Percentiles rank a stretch among this genome's conserved stretches.
phyloP scores from a whole-genome alignment of 805 yeast genomes.

The Millerozyma miso region DNA sequence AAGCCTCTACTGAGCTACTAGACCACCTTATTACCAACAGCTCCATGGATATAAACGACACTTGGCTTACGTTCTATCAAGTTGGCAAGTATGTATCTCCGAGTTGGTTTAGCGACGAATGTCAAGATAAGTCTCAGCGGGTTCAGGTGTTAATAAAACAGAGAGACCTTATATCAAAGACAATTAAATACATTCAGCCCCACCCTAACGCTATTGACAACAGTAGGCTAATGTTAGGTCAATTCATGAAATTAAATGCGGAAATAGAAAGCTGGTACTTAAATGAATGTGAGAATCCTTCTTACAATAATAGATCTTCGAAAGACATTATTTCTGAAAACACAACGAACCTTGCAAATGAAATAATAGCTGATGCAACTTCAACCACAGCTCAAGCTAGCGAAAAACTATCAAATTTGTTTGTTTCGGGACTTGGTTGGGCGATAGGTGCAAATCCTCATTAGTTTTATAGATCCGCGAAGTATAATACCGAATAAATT shows the following conservation, averaged over 20 bases:
- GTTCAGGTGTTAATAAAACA: conserved; percentile 42
- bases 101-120: conserved; percentile 18
- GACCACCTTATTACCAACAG: conserved; percentile 15
- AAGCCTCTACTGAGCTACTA: conserved; percentile 36
- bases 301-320: conserved; percentile 7
- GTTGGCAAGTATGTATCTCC: conserved; percentile 51
- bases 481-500: neutral
- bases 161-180: conserved; percentile 47
- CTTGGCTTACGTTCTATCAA: conserved; percentile 75
- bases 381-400: conserved; percentile 31
- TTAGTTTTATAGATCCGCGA: conserved; percentile 3
- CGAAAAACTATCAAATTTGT: conserved; percentile 46
- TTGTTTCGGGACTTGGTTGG: conserved; percentile 59
- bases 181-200: conserved; percentile 36
- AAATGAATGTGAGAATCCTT: conserved; percentile 2
- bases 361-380: conserved; percentile 27
- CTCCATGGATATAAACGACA: conserved; percentile 19
- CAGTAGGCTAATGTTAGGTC: conserved; percentile 51
- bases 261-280: conserved; percentile 21
- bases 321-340: conserved; percentile 10
- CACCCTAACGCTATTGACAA: conserved; percentile 49
- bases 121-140: conserved; percentile 16
- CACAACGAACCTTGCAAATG: conserved; percentile 21
- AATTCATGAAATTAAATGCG: conserved; percentile 54
- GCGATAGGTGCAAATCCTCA: conserved; percentile 50